Percentiles rank a stretch among this genome's conserved stretches.
Conservation (phyloP, 495 filamentous ascomycete genomes). For the Penicillium canariense region DNA sequence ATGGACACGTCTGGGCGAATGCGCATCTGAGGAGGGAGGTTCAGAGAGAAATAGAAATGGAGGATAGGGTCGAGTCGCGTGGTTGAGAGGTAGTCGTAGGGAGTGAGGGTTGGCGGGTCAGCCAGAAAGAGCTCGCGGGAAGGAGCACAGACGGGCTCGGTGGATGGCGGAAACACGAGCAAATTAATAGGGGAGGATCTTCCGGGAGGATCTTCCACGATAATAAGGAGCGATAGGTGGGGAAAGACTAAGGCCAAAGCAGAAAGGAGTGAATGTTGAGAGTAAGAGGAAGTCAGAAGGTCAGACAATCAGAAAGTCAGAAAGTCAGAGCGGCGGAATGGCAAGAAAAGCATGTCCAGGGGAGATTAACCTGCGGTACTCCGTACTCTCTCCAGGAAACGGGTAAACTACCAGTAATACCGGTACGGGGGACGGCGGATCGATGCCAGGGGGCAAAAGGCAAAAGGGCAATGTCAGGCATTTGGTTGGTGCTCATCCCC, state of each 20-base stretch:
- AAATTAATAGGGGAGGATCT: conserved; percentile 13
- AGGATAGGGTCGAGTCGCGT: not conserved
- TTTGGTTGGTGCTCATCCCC: not conserved
- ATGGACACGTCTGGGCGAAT: not conserved
- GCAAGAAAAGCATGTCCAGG: too few relatives aligned
- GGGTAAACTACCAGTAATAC: not conserved
- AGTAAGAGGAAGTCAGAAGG: not conserved
- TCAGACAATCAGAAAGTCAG: too few relatives aligned
- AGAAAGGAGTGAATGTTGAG: conserved; percentile 6
- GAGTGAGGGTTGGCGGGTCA: not conserved
- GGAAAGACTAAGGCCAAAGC: conserved; percentile 12
- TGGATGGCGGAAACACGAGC: not conserved
- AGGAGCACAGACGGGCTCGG: not conserved
- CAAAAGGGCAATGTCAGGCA: not conserved
- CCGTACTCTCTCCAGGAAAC: too few relatives aligned
- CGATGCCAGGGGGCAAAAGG: not conserved
- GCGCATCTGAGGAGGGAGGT: not conserved
- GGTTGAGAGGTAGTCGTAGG: not conserved
- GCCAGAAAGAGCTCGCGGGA: not conserved
- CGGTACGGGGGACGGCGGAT: too few relatives aligned
- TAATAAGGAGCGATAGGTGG: conserved; percentile 33
- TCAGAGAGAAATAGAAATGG: not conserved
- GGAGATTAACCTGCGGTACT: too few relatives aligned
- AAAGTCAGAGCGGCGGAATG: too few relatives aligned
- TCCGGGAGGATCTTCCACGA: conserved; percentile 9